These are phyloP conservation scores for Pseudonitzschia multiseries DNA, from an alignment of 108 stramenopile genomes.

Conservation along the genomic window DNA sequence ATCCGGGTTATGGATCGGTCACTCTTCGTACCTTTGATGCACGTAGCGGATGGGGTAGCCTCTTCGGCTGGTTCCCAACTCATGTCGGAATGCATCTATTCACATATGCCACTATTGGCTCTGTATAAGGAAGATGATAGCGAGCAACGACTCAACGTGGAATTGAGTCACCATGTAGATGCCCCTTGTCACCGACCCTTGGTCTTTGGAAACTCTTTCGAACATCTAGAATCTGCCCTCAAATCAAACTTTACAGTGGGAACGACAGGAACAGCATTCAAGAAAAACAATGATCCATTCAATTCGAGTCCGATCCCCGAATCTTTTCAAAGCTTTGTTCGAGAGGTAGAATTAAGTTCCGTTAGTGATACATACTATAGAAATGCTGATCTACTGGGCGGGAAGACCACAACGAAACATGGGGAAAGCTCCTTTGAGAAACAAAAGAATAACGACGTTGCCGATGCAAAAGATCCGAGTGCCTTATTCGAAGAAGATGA, in stretches of 20 bases:
- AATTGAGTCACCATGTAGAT: conserved; percentile 28
- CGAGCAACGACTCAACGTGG: conserved; percentile 38
- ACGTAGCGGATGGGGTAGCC: conserved; percentile 37
- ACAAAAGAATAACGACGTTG: neutral
- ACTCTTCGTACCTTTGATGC: conserved; percentile 38
- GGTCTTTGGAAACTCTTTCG: conserved; percentile 32
- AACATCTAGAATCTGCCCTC: conserved; percentile 10
- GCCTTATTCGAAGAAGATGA: conserved; percentile 6
- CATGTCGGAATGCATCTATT: conserved; percentile 41
- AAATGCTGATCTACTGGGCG: conserved; percentile 1
- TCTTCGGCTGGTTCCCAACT: conserved; percentile 41
- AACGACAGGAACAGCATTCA: neutral
- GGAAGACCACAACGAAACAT: neutral
- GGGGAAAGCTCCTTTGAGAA: neutral
- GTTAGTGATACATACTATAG: conserved; percentile 29
- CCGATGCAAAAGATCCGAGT: too few species aligned
- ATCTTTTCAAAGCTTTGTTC: conserved; percentile 23
- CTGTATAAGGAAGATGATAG: conserved; percentile 27
- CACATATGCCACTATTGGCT: conserved; percentile 25
- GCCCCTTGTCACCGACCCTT: conserved; percentile 17
- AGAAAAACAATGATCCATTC: neutral
- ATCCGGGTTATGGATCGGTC: conserved; percentile 36
- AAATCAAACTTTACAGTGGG: neutral
- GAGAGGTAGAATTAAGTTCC: conserved; percentile 10
- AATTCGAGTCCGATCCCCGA: neutral